These are phyloP conservation scores for Epichloe sp. DNA, from an alignment of 2,329 filamentous ascomycete species.

Conservation along the genomic window DNA sequence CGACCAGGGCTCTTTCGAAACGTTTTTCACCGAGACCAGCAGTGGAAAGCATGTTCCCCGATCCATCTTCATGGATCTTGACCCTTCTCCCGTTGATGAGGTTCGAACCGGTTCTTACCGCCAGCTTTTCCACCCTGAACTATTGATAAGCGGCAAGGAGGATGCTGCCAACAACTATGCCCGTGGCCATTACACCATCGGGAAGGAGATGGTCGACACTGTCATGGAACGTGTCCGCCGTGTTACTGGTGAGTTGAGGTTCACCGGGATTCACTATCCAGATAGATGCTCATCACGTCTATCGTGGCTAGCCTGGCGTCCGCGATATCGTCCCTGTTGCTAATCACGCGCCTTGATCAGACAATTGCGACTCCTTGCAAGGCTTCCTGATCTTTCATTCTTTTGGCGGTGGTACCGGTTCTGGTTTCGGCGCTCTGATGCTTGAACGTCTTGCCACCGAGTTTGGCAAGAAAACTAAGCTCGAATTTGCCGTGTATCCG, in stretches of 20 bases:
- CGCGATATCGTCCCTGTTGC: not conserved
- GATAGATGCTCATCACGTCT: not conserved
- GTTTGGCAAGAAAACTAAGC: slow-evolving; percentile 67
- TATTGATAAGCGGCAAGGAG: slow-evolving; percentile 61
- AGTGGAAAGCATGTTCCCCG: slow-evolving; percentile 57
- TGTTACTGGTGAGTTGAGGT: slow-evolving; percentile 42
- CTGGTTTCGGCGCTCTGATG: slow-evolving; percentile 58
- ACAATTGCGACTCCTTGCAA: slow-evolving; percentile 61
- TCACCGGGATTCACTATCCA: not conserved
- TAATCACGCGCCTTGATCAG: slow-evolving; percentile 24
- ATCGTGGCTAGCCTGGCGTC: not conserved
- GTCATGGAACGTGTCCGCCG: slow-evolving; percentile 59
- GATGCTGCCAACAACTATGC: slow-evolving; percentile 70
- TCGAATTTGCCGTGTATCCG: slow-evolving; percentile 61
- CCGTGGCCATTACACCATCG: slow-evolving; percentile 63
- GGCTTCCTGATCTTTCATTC: slow-evolving; percentile 66
- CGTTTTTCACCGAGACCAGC: slow-evolving; percentile 63
- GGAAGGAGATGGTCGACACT: slow-evolving; percentile 62
- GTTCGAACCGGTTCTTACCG: slow-evolving; percentile 56
- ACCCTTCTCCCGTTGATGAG: slow-evolving; percentile 62
- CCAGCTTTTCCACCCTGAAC: slow-evolving; percentile 59
- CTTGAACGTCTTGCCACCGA: slow-evolving; percentile 61
- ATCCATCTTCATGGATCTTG: slow-evolving; percentile 59
- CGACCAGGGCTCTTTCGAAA: slow-evolving; percentile 54
- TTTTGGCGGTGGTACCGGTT: slow-evolving; percentile 60